A percentile compares a stretch with the other conserved stretches of the same genome.
phyloP scores from a whole-genome alignment of 1,284 basidiomycete species.

The Uromyces viciae-fabae region DNA sequence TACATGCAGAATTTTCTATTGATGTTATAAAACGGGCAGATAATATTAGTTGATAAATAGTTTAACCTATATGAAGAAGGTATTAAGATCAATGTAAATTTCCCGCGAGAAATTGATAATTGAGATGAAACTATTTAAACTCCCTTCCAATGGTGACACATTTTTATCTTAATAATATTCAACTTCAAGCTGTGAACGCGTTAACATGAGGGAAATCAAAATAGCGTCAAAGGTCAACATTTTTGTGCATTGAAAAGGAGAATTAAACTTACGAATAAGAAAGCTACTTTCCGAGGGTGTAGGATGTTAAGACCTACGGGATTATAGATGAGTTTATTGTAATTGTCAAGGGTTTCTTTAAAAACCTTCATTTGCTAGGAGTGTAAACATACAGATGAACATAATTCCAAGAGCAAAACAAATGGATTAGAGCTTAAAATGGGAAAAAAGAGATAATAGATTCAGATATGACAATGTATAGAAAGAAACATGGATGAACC shows the following conservation, averaged over 20 bases:
- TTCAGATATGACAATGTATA: not conserved
- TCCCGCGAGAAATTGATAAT: no score
- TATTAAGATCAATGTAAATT: no score
- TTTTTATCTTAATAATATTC: slow-evolving; percentile 16
- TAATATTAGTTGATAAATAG: no score
- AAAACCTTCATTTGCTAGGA: slow-evolving; percentile 73
- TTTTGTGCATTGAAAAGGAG: not conserved
- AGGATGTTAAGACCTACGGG: slow-evolving; percentile 74
- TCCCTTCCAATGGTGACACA: not conserved
- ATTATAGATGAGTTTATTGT: slow-evolving; percentile 70
- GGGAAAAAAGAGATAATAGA: not conserved
- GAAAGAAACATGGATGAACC: slow-evolving; percentile 57
- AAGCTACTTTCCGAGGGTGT: slow-evolving; percentile 72
- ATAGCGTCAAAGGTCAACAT: not conserved
- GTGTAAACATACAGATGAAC: no score
- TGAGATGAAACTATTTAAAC: not conserved
- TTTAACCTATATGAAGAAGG: no score
- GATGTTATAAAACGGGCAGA: no score
- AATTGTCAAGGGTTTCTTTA: slow-evolving; percentile 62
- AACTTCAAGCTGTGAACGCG: slow-evolving; percentile 10
- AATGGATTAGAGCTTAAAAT: not conserved
- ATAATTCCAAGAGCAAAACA: not conserved
- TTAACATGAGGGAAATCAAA: not conserved
- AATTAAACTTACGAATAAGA: slow-evolving; percentile 65
- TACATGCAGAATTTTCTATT: no score